phyloP scores from a whole-genome alignment of 371 early-diverging fungal species.

The Scutellospora calospora region DNA sequence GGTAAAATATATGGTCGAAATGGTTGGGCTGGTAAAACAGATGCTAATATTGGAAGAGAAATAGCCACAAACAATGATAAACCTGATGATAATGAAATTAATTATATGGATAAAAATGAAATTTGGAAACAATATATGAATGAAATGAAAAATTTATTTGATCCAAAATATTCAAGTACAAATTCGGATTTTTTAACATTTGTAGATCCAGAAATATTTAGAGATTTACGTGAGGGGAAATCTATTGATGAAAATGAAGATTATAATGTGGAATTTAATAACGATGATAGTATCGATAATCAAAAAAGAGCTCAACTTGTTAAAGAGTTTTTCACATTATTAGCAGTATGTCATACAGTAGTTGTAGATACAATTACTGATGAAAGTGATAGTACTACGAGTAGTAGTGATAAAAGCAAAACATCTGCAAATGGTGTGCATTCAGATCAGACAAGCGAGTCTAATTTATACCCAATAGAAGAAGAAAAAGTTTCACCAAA shows the following conservation, averaged over 20 bases:
- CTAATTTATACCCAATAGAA: neutral
- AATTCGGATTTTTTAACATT: conserved; percentile 76
- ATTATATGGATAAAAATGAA: conserved; percentile 52
- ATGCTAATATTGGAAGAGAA: conserved; percentile 63
- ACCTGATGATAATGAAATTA: conserved; percentile 31
- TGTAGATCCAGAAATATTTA: conserved; percentile 83
- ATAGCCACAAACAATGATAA: conserved; percentile 54
- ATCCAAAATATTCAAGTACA: conserved; percentile 76
- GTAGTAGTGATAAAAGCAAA: conserved; percentile 46
- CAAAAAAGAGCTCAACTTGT: conserved; percentile 53
- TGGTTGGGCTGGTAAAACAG: conserved; percentile 68
- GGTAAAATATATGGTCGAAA: conserved; percentile 85
- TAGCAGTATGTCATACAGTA: conserved; percentile 95
- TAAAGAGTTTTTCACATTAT: conserved; percentile 82
- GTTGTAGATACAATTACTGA: conserved; percentile 75
- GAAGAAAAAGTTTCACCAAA: conserved; percentile 5
- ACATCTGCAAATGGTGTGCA: neutral
- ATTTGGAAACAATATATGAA: conserved; percentile 66
- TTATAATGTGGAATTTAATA: neutral
- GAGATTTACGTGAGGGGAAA: conserved; percentile 61
- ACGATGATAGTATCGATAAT: conserved; percentile 36
- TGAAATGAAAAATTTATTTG: conserved; percentile 71
- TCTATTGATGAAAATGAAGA: conserved; percentile 17
- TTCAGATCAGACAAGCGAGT: conserved; percentile 42
- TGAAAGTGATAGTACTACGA: conserved; percentile 44